Evolutionary conservation across 2,329 filamentous ascomycete genomes (phyloP).

Genomic region (Xylaria sp.): DNA sequence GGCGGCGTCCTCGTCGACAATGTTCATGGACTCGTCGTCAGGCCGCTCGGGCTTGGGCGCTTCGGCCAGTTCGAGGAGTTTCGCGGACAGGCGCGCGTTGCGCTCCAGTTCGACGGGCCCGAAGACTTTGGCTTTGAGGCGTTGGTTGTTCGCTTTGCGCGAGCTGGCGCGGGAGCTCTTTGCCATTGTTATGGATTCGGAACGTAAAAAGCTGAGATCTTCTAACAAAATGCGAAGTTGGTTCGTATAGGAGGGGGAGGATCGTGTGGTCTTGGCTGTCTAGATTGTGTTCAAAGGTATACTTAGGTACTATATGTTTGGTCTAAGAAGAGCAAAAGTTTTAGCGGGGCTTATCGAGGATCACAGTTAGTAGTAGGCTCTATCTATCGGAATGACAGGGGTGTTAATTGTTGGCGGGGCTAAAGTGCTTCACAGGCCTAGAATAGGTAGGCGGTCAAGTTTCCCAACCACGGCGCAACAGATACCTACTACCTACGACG

Average conservation of each 20-base stretch:
- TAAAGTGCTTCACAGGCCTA: background rate
- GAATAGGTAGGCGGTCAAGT: conserved; percentile 39
- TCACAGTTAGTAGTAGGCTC: conserved; percentile 10
- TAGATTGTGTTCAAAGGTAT: background rate
- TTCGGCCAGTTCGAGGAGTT: conserved; percentile 81
- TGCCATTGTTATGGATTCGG: conserved; percentile 72
- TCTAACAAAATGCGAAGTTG: background rate
- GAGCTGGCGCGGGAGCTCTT: conserved; percentile 84
- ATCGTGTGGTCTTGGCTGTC: background rate
- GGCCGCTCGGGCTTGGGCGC: conserved; percentile 73
- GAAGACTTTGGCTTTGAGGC: conserved; percentile 84
- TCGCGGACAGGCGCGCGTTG: conserved; percentile 84
- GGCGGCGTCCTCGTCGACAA: conserved; percentile 51
- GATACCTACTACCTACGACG: conserved; percentile 13
- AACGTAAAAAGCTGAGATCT: background rate
- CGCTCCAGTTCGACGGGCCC: conserved; percentile 83
- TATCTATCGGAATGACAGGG: conserved; percentile 9
- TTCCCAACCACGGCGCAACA: conserved; percentile 31
- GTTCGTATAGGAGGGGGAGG: too few species aligned
- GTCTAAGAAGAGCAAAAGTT: conserved; percentile 27
- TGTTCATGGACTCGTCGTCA: conserved; percentile 60
- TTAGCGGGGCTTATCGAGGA: conserved; percentile 38
- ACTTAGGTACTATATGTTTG: background rate
- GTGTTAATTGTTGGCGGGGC: conserved; percentile 8
- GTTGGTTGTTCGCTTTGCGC: conserved; percentile 84